phyloP scores from a whole-genome alignment of 805 yeast species.

The Metschnikowia picachoensis region DNA sequence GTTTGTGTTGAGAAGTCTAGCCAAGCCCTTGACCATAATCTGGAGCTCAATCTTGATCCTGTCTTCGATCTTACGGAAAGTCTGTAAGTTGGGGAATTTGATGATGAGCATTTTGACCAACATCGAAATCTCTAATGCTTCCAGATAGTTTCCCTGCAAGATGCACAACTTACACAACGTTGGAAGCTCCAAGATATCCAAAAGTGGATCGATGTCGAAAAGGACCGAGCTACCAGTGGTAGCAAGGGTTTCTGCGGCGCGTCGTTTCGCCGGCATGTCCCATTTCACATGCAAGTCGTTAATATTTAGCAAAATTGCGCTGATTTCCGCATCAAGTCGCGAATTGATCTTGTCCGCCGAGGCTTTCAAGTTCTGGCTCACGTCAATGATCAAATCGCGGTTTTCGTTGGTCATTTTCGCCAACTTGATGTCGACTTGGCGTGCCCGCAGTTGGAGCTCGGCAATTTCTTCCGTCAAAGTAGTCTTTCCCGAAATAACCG shows the following conservation, averaged over 20 bases:
- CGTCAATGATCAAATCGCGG: constrained; percentile 45
- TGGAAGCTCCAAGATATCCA: constrained; percentile 81
- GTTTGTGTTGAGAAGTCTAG: constrained; percentile 68
- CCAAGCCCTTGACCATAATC: constrained; percentile 66
- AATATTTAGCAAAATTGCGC: constrained; percentile 6
- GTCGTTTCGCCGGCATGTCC: constrained; percentile 2
- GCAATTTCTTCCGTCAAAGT: constrained; percentile 69
- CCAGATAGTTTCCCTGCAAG: constrained; percentile 80
- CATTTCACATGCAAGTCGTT: constrained; percentile 4
- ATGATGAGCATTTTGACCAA: constrained; percentile 65
- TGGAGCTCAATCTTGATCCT: constrained; percentile 55
- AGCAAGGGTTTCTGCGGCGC: constrained; percentile 20
- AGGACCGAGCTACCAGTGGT: constrained; percentile 35
- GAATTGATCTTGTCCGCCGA: constrained; percentile 13
- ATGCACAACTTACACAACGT: constrained; percentile 81
- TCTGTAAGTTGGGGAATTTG: constrained; percentile 58
- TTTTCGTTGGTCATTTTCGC: constrained; percentile 36
- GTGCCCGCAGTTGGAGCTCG: constrained; percentile 58
- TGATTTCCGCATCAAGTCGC: constrained; percentile 13
- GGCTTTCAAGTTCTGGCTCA: constrained; percentile 30
- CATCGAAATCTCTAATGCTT: constrained; percentile 79
- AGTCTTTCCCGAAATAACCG: constrained; percentile 9
- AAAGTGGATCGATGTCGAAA: constrained; percentile 63
- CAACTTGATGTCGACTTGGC: constrained; percentile 45
- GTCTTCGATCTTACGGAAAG: constrained; percentile 47